Conservation (phyloP, 805 yeast genomes). For the Sugiyamaella chiloensis region DNA sequence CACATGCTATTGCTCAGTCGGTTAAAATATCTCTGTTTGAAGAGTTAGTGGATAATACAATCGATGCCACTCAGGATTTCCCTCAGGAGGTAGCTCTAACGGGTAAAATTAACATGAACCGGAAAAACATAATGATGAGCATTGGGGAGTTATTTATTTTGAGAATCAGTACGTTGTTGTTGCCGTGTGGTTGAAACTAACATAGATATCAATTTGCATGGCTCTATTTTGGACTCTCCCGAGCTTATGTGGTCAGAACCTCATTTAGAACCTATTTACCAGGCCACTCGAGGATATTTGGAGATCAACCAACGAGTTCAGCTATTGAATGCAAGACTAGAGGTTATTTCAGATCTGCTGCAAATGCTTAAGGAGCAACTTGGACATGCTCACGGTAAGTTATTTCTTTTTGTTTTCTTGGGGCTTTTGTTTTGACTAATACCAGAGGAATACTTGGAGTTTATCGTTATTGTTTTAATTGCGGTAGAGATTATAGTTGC, state of each 20-base stretch:
- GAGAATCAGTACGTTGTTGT: slow-evolving; percentile 31
- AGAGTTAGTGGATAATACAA: slow-evolving; percentile 93
- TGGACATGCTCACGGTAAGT: slow-evolving; percentile 70
- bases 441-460: slow-evolving; percentile 12
- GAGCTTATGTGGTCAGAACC: slow-evolving; percentile 99
- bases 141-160: slow-evolving; percentile 93
- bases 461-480: slow-evolving; percentile 80
- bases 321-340: slow-evolving; percentile 83
- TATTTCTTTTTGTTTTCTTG: slow-evolving; percentile 65
- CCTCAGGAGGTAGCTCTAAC: slow-evolving; percentile 94
- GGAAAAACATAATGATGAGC: slow-evolving; percentile 94
- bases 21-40: slow-evolving; percentile 94
- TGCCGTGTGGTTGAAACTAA: background rate
- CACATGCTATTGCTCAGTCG: slow-evolving; percentile 94
- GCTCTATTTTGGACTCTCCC: slow-evolving; percentile 83
- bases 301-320: slow-evolving; percentile 95
- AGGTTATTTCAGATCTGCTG: slow-evolving; percentile 86
- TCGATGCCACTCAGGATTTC: slow-evolving; percentile 94
- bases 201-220: slow-evolving; percentile 38
- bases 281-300: slow-evolving; percentile 91
- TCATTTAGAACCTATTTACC: slow-evolving; percentile 94
- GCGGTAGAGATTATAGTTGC: slow-evolving; percentile 92
- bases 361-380: slow-evolving; percentile 97
- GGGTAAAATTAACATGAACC: slow-evolving; percentile 91
- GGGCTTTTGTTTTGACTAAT: slow-evolving; percentile 41